Evolutionary conservation across 108 stramenopile genomes (phyloP), one percentile per base, ranked within the genome.

Genomic region (Cylindrotheca fusiformis): DNA sequence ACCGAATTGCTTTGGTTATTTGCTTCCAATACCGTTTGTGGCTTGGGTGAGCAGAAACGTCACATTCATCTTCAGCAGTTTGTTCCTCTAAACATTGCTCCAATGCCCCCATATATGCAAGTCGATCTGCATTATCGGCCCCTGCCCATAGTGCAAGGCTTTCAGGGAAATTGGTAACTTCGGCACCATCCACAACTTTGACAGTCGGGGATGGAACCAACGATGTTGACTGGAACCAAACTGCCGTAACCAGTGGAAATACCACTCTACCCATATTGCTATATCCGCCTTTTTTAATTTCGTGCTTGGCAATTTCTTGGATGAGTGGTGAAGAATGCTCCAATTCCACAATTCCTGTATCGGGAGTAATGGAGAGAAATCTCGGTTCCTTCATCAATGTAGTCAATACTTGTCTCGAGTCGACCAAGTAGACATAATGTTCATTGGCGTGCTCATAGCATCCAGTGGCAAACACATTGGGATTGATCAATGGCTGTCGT

Each of bases 361-460:
- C 83, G 18, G 83, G 79, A 2, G 80, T 65, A 47, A 84, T 84
- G 32, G 60, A 58, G 22, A 84, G 58, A 52, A 79, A 79, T 31
- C 83, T 74, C 30, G 83, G 83, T 63, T 84, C 83, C 23, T 65
- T 32, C 33, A 55, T 65, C 32, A 84, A 33, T 8, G 74, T 47
- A 1, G 56, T 51, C 25, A 79, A 32, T 25, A 72, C 65, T 55
- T 81, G 80, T 10, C 83, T 33, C 12, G 56, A 44, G 65, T 84
- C 83, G 0, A 84, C 77, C 22, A 76, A 50, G 23, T 84, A 84
- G 17, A 84, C 66, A 33, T 70, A 77, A 65, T 84, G 80, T 33
- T 76, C 55, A 47, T 84, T 84, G 51, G 80, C 80, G 44, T 84
- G 83, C 51, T 84, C 80, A 18, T 77, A 48, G 62, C 83, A 84